Conservation (phyloP, 2,329 filamentous ascomycete genomes). For the Coniochaeta hoffmannii region DNA sequence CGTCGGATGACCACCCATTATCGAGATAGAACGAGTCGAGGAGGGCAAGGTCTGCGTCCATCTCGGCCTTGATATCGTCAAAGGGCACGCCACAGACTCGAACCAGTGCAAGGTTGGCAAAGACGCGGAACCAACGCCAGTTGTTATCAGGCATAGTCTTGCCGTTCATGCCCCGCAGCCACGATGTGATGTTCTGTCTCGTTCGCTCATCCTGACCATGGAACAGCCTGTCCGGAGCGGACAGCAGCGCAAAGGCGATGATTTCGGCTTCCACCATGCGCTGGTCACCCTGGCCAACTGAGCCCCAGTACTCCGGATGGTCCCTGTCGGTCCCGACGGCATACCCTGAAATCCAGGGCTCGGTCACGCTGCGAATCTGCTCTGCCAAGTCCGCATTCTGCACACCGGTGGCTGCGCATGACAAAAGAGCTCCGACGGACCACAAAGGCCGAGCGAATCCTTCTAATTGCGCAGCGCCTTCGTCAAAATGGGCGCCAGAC, state of each 20-base stretch:
- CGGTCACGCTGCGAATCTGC: constrained; percentile 54
- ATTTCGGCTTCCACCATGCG: constrained; percentile 83
- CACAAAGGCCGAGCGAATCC: constrained; percentile 69
- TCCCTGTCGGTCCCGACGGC: constrained; percentile 64
- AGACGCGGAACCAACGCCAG: constrained; percentile 79
- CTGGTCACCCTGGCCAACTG: constrained; percentile 69
- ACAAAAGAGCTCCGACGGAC: constrained; percentile 20
- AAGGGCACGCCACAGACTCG: constrained; percentile 62
- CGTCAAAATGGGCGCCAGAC: constrained; percentile 72
- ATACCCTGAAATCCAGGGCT: constrained; percentile 63
- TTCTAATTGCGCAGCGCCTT: constrained; percentile 69
- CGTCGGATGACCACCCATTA: constrained; percentile 76
- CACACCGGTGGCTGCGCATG: constrained; percentile 38
- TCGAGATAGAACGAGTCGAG: constrained; percentile 75
- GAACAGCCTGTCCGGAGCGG: constrained; percentile 57
- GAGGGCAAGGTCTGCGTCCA: constrained; percentile 70
- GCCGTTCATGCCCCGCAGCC: constrained; percentile 70
- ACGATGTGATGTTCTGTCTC: constrained; percentile 58
- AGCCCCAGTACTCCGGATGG: constrained; percentile 68
- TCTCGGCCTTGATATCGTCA: constrained; percentile 48
- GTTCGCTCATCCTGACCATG: constrained; percentile 54
- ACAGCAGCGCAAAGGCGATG: constrained; percentile 65
- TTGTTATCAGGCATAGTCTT: constrained; percentile 66
- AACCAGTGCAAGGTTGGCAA: constrained; percentile 71
- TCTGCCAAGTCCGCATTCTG: constrained; percentile 62